phyloP scores from a whole-genome alignment of 2,329 filamentous ascomycete species.

The Pseudogymnoascus sp. region DNA sequence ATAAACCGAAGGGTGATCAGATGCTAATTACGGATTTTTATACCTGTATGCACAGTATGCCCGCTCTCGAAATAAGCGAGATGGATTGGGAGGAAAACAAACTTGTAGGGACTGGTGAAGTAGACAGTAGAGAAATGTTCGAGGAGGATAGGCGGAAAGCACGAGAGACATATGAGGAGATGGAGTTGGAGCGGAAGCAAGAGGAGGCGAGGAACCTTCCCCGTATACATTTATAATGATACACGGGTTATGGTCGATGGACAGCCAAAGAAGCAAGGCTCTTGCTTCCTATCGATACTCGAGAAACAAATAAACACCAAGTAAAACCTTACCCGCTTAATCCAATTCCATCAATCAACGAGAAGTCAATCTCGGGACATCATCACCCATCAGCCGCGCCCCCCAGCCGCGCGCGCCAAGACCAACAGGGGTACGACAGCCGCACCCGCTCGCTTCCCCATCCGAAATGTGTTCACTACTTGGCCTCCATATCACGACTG shows the following conservation, averaged over 20 bases:
- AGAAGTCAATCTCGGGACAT: neutral
- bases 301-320: too few relatives aligned
- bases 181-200: neutral
- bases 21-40: neutral
- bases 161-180: neutral
- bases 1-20: neutral
- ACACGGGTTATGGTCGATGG: neutral
- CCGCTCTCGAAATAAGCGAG: neutral
- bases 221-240: neutral
- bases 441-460: constrained; percentile 1
- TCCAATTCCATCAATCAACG: neutral
- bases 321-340: neutral
- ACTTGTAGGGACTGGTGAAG: neutral
- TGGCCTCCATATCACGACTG: neutral
- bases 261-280: too few relatives aligned
- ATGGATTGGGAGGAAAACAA: neutral
- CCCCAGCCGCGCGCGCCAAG: neutral
- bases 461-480: constrained; percentile 4
- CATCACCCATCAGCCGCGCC: neutral
- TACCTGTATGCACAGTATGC: neutral
- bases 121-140: neutral
- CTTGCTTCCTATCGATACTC: too few relatives aligned
- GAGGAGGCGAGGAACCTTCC: neutral
- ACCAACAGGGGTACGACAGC: neutral
- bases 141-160: neutral